Base-by-base conservation (phyloP, 164 flowering plant genomes). In the Sextonia rubra region DNA sequence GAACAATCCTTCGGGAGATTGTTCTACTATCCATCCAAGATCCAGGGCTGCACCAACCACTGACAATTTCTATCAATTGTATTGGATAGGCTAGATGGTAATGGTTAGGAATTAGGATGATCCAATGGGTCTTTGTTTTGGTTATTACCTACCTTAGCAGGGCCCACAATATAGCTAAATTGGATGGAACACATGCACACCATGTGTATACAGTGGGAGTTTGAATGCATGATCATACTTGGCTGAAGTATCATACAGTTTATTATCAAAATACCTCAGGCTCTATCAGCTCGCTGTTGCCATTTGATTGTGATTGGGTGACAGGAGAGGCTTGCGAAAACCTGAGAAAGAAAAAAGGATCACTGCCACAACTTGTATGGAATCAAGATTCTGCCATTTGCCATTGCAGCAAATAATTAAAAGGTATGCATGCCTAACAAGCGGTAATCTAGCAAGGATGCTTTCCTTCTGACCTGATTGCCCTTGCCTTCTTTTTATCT, bases 401-500 rank as follows among this genome's bases (percentile, higher is more conserved):
- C 0, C 8, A 67, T 8, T 37, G 26, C 26, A 68, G 12, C 11
- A 48, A 18, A 24, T 23, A 26, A 73, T 26, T 24, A 58, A 61
- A 8, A 27, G 2, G 56, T 25, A 55, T n/a, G 11, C 66, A 58
- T 8, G 71, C 61, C 20, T 11, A 2, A 23, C 26, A 37, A 48
- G 60, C 14, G 11, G 65, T 64, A 30, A 63, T 64, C 55, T 17
- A 26, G 47, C 23, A 69, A 68, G 14, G 24, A 47, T 20, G 18
- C 3, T 52, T 61, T 67, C 24, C 73, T 65, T 68, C 76, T 71
- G 18, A 94, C 98, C 98, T 90, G 68, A 85, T 60, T 68, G 88
- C 94, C 79, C 98, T 87, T 30, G 97, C 92, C 79, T 92, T 94
- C 80, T 82, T 89, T 85, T 94, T 91, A 12, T 94, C 97, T 75